Evolutionary conservation across 2,329 filamentous ascomycete genomes (phyloP).

Genomic region (Bipolaris sorokiniana): DNA sequence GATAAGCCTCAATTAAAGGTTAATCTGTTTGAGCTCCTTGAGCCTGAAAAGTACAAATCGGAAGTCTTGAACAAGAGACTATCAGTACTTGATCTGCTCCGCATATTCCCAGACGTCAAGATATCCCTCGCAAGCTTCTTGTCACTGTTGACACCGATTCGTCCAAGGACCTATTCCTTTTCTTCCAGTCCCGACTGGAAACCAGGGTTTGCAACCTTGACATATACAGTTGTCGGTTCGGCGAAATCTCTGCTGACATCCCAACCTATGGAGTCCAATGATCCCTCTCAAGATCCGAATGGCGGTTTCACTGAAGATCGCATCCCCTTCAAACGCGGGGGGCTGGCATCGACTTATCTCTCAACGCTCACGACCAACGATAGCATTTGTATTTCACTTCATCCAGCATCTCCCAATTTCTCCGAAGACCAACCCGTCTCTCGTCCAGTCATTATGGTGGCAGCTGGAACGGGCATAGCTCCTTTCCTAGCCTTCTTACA

Average conservation of each 20-base stretch:
- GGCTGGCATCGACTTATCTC: not conserved
- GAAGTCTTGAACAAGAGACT: not conserved
- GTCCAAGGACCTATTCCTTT: not conserved
- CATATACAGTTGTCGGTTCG: not conserved
- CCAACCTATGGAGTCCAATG: no score
- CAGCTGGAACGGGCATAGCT: not conserved
- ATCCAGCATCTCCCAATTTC: not conserved
- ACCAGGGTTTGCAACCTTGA: not conserved
- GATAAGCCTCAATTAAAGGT: no score
- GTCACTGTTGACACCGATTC: not conserved
- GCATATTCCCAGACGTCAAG: not conserved
- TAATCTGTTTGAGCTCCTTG: no score
- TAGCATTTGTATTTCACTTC: not conserved
- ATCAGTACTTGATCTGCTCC: not conserved
- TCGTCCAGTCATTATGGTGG: not conserved
- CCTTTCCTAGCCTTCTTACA: not conserved
- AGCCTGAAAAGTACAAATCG: no score
- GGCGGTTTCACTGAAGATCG: no score
- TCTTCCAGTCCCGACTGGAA: not conserved
- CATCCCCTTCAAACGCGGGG: not conserved
- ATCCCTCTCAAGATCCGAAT: no score
- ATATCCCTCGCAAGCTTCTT: not conserved
- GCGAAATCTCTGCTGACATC: no score
- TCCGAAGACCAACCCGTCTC: not conserved
- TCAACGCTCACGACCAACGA: not conserved